Base-by-base conservation (phyloP, 2,329 filamentous ascomycete species). In the Colletotrichum camelliae region DNA sequence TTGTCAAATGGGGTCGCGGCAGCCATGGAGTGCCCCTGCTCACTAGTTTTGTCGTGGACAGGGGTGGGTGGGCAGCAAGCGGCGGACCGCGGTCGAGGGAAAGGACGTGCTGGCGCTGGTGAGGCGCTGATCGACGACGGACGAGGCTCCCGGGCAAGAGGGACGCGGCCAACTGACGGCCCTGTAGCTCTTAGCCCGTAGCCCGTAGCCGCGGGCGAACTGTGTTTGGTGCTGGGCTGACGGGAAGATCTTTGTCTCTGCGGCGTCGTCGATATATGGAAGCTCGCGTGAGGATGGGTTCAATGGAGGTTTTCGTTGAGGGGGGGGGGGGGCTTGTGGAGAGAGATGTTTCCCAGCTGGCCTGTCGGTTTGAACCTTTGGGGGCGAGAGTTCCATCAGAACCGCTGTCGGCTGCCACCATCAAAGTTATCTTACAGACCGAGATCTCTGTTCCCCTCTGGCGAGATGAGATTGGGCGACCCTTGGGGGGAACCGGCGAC, bases 1-100 rank as follows among this genome's bases (percentile, higher is more conserved):
- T 72, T 73, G 73, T 73, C 73, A 68, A 60, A 72, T 33, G 48
- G 70, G 73, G 70, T 64, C 43, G 73, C 58, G 58, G 48, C 70
- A 64, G 43, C 48, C 65, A 73, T 75, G 73, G 70, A 37, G 18
- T 3, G 29, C 55, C 72, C 72, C 62, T 72, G 72, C 55, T 69
- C 58, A 7, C 35, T 69, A 69, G 65, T 68, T 69, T 73, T 65
- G 70, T 65, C 58, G 57, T 75, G 18, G 64, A 69, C 73, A 73
- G 58, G 73, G 70, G 35, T 69, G 29, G 29, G 35, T 43, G 64
- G 55, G 57, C 64, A 67, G 70, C 64, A 73, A 21, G 43, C 43
- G 29, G 64, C 18, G 70, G 62, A 48, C 62, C 16, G 64, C 43
- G n/a, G 43, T 52, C 43, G 43, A 52, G n/a, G 10, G 43, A 52